Conservation (phyloP, 345 rosid species). For the Conringia planisiliqua region DNA sequence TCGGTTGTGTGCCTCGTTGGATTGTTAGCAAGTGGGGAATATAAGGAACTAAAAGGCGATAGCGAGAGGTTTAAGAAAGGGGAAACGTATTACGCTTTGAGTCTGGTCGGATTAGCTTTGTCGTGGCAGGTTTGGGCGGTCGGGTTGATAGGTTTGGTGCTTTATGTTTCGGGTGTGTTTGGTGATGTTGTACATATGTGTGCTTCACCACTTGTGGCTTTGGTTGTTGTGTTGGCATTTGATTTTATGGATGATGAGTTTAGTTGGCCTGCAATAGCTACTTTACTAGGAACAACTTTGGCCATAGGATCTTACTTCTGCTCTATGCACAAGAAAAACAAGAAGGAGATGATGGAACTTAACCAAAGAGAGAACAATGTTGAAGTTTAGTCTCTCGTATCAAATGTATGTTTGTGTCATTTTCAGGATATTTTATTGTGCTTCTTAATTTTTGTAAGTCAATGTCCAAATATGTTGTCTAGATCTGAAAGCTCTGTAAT, state of each 20-base stretch:
- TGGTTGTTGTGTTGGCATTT: conserved; percentile 30
- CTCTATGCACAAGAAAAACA: conserved; percentile 18
- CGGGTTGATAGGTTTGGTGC: conserved; percentile 26
- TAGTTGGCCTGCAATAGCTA: conserved; percentile 30
- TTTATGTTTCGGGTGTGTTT: conserved; percentile 28
- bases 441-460: neutral
- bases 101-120: conserved; percentile 26
- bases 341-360: conserved; percentile 22
- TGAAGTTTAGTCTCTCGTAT: conserved; percentile 9
- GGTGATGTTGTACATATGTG: conserved; percentile 36
- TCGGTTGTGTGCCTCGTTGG: conserved; percentile 20
- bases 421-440: neutral
- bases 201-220: conserved; percentile 26
- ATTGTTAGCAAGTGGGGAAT: conserved; percentile 29
- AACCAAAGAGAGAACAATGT: conserved; percentile 12
- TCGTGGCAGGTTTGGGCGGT: conserved; percentile 34
- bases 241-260: conserved; percentile 28
- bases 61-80: conserved; percentile 30
- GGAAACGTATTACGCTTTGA: conserved; percentile 21
- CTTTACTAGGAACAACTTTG: conserved; percentile 18
- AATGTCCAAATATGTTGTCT: neutral
- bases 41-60: conserved; percentile 27
- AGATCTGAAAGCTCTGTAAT: neutral
- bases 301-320: conserved; percentile 32
- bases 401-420: neutral